These are phyloP conservation scores for Apiotrichum gracile DNA, from an alignment of 1,284 basidiomycete species.

Conservation along the genomic window DNA sequence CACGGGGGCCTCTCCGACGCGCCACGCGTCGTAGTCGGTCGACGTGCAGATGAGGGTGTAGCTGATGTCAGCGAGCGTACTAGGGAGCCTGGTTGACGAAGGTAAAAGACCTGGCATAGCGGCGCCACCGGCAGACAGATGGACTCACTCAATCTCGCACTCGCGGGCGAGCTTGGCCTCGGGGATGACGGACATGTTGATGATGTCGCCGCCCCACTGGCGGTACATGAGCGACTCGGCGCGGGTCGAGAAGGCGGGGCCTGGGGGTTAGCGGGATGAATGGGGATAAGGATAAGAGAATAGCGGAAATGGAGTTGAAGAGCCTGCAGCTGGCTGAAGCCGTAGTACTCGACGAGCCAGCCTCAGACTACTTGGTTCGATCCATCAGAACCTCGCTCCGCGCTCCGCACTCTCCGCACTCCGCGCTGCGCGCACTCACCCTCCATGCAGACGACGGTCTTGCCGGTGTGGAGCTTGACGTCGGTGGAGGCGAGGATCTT, in stretches of 20 bases:
- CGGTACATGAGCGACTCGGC: conserved; percentile 95
- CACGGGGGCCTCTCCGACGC: conserved; percentile 70
- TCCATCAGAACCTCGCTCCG: too few relatives aligned
- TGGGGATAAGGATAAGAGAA: neutral
- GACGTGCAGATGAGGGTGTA: conserved; percentile 86
- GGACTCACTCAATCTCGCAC: conserved; percentile 75
- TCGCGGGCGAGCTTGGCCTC: conserved; percentile 94
- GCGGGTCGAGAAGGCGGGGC: conserved; percentile 60
- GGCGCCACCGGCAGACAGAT: neutral
- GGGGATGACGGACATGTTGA: conserved; percentile 91
- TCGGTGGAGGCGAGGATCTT: conserved; percentile 57
- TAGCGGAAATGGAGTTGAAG: neutral
- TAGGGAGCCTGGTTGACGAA: neutral
- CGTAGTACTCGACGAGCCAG: too few relatives aligned
- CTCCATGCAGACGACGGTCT: conserved; percentile 94
- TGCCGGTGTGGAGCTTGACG: conserved; percentile 67
- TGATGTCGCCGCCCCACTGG: conserved; percentile 85
- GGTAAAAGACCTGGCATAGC: neutral
- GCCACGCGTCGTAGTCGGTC: conserved; percentile 87
- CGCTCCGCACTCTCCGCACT: too few relatives aligned
- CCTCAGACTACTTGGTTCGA: too few relatives aligned
- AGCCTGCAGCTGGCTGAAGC: neutral
- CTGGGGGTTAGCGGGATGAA: conserved; percentile 13
- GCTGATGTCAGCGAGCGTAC: conserved; percentile 47
- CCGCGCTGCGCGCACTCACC: too few relatives aligned